A percentile compares a stretch with the other conserved stretches of the same genome.
These are phyloP conservation scores for Mucor indicus DNA, from an alignment of 371 early-diverging fungal genomes.

Conservation along the genomic window DNA sequence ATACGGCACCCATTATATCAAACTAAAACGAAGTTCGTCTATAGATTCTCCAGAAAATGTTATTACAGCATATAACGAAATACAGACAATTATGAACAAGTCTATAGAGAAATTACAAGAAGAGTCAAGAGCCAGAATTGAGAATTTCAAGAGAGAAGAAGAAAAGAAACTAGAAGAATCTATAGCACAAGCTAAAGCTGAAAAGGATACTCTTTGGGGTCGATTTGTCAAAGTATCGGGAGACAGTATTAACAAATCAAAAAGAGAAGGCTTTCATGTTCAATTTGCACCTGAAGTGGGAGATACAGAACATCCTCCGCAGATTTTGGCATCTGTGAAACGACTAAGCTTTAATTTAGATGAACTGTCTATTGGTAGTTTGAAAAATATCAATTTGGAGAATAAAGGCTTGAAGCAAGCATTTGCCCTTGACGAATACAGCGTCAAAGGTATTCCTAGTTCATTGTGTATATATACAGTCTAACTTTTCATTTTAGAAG, in stretches of 20 bases:
- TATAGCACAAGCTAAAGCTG: conserved; percentile 15
- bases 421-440: not conserved
- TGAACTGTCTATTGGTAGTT: conserved; percentile 20
- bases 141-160: conserved; percentile 27
- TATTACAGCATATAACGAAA: conserved; percentile 17
- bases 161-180: conserved; percentile 12
- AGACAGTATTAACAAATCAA: not conserved
- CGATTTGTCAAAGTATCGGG: conserved; percentile 12
- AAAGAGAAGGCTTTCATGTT: conserved; percentile 3
- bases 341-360: conserved; percentile 23
- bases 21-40: not conserved
- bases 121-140: conserved; percentile 28
- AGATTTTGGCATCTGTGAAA: conserved; percentile 5
- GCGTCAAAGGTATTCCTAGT: not conserved
- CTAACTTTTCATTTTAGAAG: not conserved
- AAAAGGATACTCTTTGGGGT: conserved; percentile 28
- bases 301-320: not conserved
- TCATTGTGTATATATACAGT: not conserved
- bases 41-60: conserved; percentile 11
- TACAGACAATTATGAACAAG: conserved; percentile 20
- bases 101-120: conserved; percentile 20
- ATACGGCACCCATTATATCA: not conserved
- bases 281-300: conserved; percentile 1
- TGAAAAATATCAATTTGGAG: conserved; percentile 12
- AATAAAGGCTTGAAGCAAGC: not conserved